Evolutionary conservation across 2,329 filamentous ascomycete genomes (phyloP).

Genomic region (Ophiostoma ulmi): DNA sequence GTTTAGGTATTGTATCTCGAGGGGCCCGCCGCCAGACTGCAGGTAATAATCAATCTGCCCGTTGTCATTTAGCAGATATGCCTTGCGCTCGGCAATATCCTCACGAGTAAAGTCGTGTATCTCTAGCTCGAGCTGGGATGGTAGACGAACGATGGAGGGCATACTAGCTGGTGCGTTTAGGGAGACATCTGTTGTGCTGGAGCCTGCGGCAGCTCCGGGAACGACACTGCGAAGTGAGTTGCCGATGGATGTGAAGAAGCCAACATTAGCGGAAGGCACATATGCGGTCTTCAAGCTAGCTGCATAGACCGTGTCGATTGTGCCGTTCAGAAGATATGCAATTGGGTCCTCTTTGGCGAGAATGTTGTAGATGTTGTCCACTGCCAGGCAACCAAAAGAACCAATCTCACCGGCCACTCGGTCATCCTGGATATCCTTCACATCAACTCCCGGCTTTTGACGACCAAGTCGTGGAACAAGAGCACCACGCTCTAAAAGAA

Average conservation of each 20-base stretch:
- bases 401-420: conserved; percentile 72
- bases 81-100: conserved; percentile 85
- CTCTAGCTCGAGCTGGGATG: conserved; percentile 77
- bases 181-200: conserved; percentile 25
- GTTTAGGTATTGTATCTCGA: conserved; percentile 94
- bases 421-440: conserved; percentile 50
- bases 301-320: conserved; percentile 77
- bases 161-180: conserved; percentile 34
- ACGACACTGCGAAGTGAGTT: conserved; percentile 59
- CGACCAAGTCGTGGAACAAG: conserved; percentile 73
- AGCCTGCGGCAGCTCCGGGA: conserved; percentile 42
- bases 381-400: conserved; percentile 81
- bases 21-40: conserved; percentile 72
- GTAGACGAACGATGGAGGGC: conserved; percentile 42
- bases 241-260: conserved; percentile 60
- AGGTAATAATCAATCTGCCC: conserved; percentile 92
- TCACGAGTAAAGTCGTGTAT: conserved; percentile 92
- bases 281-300: conserved; percentile 69
- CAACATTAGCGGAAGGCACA: conserved; percentile 67
- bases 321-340: conserved; percentile 85
- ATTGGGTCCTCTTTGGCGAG: conserved; percentile 69
- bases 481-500: conserved; percentile 69
- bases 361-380: conserved; percentile 96
- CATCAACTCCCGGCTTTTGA: conserved; percentile 68
- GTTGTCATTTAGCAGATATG: conserved; percentile 87